phyloP scores from a whole-genome alignment of 768 basidiomycete genomes.

The Russula ochroleuca region DNA sequence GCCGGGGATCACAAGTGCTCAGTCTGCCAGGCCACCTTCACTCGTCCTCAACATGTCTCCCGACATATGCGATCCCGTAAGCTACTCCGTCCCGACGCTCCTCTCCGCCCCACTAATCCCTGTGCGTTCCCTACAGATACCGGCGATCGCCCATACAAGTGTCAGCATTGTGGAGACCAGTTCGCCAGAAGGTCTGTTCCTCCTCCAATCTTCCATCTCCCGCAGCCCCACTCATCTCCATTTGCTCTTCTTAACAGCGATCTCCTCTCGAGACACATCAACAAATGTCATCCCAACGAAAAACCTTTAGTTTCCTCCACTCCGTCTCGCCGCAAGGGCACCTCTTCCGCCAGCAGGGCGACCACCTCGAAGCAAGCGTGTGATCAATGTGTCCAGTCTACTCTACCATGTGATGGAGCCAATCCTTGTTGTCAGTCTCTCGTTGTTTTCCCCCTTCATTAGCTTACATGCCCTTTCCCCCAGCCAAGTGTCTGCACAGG shows the following conservation, averaged over 20 bases:
- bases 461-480: neutral
- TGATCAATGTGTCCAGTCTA: slow-evolving; percentile 76
- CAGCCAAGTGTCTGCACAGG: slow-evolving; percentile 71
- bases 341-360: slow-evolving; percentile 61
- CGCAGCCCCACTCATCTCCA: neutral
- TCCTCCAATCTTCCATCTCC: neutral
- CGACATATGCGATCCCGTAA: slow-evolving; percentile 87
- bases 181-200: slow-evolving; percentile 70
- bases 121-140: slow-evolving; percentile 51
- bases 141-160: slow-evolving; percentile 86
- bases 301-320: slow-evolving; percentile 45
- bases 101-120: slow-evolving; percentile 5
- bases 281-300: slow-evolving; percentile 83
- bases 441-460: neutral
- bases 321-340: slow-evolving; percentile 58
- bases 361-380: slow-evolving; percentile 81
- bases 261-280: slow-evolving; percentile 78
- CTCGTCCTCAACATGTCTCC: slow-evolving; percentile 85
- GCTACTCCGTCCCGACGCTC: slow-evolving; percentile 36
- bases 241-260: slow-evolving; percentile 46
- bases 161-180: slow-evolving; percentile 83
- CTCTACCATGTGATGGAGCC: slow-evolving; percentile 71
- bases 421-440: slow-evolving; percentile 66
- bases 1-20: slow-evolving; percentile 84
- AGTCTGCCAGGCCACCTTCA: slow-evolving; percentile 83